Conservation (phyloP, 805 yeast genomes). For the Cyberlindnera galapagoensis region DNA sequence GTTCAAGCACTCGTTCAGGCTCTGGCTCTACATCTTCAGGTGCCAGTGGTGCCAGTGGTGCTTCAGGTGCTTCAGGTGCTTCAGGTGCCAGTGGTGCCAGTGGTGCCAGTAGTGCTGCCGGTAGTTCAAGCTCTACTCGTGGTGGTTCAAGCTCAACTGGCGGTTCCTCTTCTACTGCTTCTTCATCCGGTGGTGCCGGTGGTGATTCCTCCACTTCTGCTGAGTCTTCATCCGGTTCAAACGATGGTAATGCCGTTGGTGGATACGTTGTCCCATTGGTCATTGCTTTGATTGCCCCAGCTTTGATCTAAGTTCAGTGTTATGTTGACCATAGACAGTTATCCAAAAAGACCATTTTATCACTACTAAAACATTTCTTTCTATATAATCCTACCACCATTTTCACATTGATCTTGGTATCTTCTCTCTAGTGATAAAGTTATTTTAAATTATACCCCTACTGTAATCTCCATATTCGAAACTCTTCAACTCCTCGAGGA, state of each 20-base stretch:
- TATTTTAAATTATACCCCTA: too few relatives aligned
- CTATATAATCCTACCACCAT: too few relatives aligned
- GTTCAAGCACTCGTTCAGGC: slow-evolving; percentile 5
- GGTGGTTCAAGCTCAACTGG: slow-evolving; percentile 7
- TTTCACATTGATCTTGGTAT: too few relatives aligned
- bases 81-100: slow-evolving; percentile 7
- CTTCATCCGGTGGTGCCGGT: slow-evolving; percentile 8
- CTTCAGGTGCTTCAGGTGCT: slow-evolving; percentile 1
- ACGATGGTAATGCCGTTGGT: slow-evolving; percentile 12
- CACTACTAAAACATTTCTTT: too few relatives aligned
- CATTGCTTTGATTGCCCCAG: slow-evolving; percentile 14
- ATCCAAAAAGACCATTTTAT: too few relatives aligned
- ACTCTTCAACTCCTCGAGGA: too few relatives aligned
- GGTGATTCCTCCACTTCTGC: slow-evolving; percentile 7
- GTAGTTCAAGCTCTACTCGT: slow-evolving; percentile 3
- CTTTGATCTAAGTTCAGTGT: slow-evolving; percentile 17
- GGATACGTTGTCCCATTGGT: slow-evolving; percentile 17
- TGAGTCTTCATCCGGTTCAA: slow-evolving; percentile 8
- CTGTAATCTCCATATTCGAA: too few relatives aligned
- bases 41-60: background rate
- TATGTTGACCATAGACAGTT: too few relatives aligned
- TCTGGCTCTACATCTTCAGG: slow-evolving; percentile 2
- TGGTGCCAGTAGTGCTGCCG: background rate
- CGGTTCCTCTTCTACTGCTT: slow-evolving; percentile 2
- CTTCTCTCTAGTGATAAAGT: too few relatives aligned